phyloP scores from a whole-genome alignment of 176 grass and related monocot genomes.

The Elymus sibiricus region DNA sequence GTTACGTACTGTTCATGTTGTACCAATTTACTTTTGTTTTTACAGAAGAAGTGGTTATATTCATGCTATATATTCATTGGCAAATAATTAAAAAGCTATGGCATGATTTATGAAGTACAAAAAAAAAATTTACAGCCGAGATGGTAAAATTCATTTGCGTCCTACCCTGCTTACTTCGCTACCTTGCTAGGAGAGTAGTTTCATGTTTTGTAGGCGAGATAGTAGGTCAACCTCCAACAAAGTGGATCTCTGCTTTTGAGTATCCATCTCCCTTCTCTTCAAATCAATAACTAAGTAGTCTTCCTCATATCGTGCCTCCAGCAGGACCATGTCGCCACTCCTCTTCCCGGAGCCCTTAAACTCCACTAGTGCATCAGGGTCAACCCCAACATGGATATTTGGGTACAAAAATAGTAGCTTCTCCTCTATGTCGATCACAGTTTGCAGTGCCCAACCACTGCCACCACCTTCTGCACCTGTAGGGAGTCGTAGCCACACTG shows the following conservation, averaged over 20 bases:
- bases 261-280: neutral
- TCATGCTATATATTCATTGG: no score
- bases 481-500: neutral
- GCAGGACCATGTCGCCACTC: neutral
- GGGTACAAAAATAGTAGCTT: neutral
- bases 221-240: neutral
- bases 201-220: neutral
- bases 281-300: neutral
- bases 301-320: neutral
- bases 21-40: no score
- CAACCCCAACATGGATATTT: neutral
- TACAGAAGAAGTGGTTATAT: no score
- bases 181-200: no score
- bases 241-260: neutral
- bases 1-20: no score
- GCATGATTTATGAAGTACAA: no score
- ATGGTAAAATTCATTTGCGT: no score
- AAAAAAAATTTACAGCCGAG: no score
- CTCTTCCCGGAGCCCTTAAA: neutral
- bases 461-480: neutral
- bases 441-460: neutral
- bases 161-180: no score
- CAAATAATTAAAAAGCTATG: no score
- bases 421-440: neutral
- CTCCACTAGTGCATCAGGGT: neutral